These are phyloP conservation scores for Colletotrichum endophyticum DNA, from an alignment of 2,329 filamentous ascomycete species.

Conservation along the genomic window DNA sequence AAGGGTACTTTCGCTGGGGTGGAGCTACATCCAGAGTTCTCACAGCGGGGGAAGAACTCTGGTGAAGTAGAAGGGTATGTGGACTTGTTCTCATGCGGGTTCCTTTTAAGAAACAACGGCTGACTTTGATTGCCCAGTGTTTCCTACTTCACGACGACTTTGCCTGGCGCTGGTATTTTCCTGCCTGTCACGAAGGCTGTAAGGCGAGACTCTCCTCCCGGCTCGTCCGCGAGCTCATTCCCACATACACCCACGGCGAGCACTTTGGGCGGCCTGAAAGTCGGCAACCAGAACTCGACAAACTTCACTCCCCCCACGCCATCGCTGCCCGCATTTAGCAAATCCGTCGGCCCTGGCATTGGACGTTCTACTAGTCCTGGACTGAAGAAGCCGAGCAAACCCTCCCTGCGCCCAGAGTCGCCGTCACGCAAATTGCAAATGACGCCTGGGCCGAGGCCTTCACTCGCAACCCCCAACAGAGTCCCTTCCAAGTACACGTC, in stretches of 20 bases:
- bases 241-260: conserved; percentile 75
- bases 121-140: conserved; percentile 46
- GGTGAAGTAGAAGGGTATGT: conserved; percentile 93
- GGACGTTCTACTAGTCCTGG: conserved; percentile 71
- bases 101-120: conserved; percentile 11
- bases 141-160: conserved; percentile 81
- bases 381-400: conserved; percentile 69
- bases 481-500: conserved; percentile 65
- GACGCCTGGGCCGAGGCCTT: conserved; percentile 63
- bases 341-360: conserved; percentile 73
- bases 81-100: conserved; percentile 11
- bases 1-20: conserved; percentile 92
- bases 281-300: conserved; percentile 60
- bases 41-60: conserved; percentile 87
- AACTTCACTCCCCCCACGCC: conserved; percentile 70
- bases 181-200: conserved; percentile 83
- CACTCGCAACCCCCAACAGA: conserved; percentile 58
- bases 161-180: conserved; percentile 89
- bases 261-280: conserved; percentile 57
- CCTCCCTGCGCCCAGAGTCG: conserved; percentile 88
- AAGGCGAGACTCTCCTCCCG: conserved; percentile 65
- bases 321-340: conserved; percentile 80
- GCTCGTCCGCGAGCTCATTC: conserved; percentile 54
- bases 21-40: conserved; percentile 83
- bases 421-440: conserved; percentile 74